Conservation (phyloP, 2,329 filamentous ascomycete species). For the Neofusicoccum cordaticola region DNA sequence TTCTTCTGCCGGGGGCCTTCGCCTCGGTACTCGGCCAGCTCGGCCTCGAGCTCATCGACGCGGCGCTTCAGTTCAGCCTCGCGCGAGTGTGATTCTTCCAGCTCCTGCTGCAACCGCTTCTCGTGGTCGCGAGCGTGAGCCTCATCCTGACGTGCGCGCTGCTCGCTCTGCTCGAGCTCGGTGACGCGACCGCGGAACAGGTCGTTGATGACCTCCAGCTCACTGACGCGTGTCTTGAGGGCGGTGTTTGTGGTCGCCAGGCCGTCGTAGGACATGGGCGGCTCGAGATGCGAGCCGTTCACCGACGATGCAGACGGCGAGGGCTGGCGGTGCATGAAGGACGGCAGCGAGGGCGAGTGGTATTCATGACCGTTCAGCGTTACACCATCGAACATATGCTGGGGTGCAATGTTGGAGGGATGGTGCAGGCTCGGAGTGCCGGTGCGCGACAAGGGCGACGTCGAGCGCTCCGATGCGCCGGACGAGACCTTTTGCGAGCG, state of each 20-base stretch:
- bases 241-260: conserved; percentile 77
- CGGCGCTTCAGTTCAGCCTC: conserved; percentile 80
- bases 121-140: conserved; percentile 54
- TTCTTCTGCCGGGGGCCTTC: conserved; percentile 54
- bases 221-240: conserved; percentile 91
- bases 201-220: conserved; percentile 88
- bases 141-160: conserved; percentile 61
- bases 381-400: conserved; percentile 75
- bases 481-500: conserved; percentile 70
- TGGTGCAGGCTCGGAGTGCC: conserved; percentile 70
- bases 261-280: conserved; percentile 75
- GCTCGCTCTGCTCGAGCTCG: conserved; percentile 74
- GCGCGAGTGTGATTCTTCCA: conserved; percentile 72
- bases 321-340: conserved; percentile 42
- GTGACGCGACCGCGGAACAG: conserved; percentile 65
- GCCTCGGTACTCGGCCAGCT: conserved; percentile 22
- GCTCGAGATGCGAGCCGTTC: conserved; percentile 63
- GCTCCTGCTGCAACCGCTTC: conserved; percentile 56
- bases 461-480: conserved; percentile 69
- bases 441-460: conserved; percentile 76
- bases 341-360: conserved; percentile 52
- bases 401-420: conserved; percentile 64
- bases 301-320: conserved; percentile 59
- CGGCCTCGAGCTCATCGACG: conserved; percentile 61
- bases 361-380: conserved; percentile 67